Evolutionary conservation across 1,139 yeast species (phyloP), one percentile per base, ranked within the genome.

Genomic region (Casaregolazyma lundiana): DNA sequence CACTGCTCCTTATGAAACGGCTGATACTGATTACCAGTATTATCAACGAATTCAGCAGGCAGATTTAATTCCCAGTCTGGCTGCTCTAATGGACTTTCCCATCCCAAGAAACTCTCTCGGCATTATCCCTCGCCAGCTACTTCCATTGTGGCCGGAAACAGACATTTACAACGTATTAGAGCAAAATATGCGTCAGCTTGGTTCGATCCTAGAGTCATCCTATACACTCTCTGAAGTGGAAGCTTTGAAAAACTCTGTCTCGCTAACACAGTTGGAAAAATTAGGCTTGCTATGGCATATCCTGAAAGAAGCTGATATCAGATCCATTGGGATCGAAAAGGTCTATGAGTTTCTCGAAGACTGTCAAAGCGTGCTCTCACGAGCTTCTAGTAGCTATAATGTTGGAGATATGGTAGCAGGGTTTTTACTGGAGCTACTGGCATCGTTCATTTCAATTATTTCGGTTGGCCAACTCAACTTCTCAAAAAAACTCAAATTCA

Each of bases 91-190:
- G 48, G 84, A 86, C 45, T 69, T 90, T 15, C 94, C 96, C 0
- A 80, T 89, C 24, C 98, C 99, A 0, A 80, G 77, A 51, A 92
- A 94, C 61, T 87, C 80, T 54, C 71, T 92, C 15, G 99, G 98
- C 1, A 73, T 84, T 0, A 59, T 90, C 5, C 75, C 88, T 2
- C 69, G 72, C 1, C 77, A 77, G 5, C 64, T 88, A 24, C 66
- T 87, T 15, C 68, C 67, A 0, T 60, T 85, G 6, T 82, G 84
- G 78, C 50, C 67, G 0, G 57, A 63, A 0, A 52, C 67, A 1
- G 74, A 75, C n/a, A 64, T 66, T 40, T 50, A 56, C 1, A 65
- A 67, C 2, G 66, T 84, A 0, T 61, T 79, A 36, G 67, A 65
- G 39, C 77, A 84, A 52, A 90, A 89, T 59, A 78, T 81, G 30